Conservation (phyloP, 306 rosid species). For the Calophaca sinica region DNA sequence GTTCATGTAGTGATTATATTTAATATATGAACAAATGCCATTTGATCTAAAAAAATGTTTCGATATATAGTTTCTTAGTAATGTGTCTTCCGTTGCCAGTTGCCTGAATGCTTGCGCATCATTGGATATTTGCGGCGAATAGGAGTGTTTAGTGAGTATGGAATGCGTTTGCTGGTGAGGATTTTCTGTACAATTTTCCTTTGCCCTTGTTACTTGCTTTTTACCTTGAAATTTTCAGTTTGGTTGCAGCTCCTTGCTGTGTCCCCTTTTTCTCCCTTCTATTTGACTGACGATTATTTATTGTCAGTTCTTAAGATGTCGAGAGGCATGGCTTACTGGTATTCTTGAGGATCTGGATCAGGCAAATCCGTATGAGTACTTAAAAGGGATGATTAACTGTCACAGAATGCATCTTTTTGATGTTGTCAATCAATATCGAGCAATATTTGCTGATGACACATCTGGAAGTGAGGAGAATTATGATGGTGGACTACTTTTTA, state of each 20-base stretch:
- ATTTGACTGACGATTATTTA: slow-evolving; percentile 39
- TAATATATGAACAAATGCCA: slow-evolving; percentile 16
- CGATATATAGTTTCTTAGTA: slow-evolving; percentile 31
- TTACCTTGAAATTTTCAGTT: slow-evolving; percentile 30
- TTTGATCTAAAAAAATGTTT: slow-evolving; percentile 27
- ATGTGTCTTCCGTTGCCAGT: slow-evolving; percentile 55
- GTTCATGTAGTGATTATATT: slow-evolving; percentile 50
- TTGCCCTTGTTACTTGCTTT: slow-evolving; percentile 35
- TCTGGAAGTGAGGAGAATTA: slow-evolving; percentile 97
- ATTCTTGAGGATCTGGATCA: slow-evolving; percentile 94
- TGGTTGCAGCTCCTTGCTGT: slow-evolving; percentile 11
- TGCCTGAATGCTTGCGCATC: slow-evolving; percentile 95
- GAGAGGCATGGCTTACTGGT: slow-evolving; percentile 97
- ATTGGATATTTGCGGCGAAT: slow-evolving; percentile 92
- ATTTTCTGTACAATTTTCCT: slow-evolving; percentile 23
- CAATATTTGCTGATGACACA: slow-evolving; percentile 96
- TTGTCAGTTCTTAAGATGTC: slow-evolving; percentile 92
- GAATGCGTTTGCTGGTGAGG: slow-evolving; percentile 95
- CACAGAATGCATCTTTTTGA: slow-evolving; percentile 99
- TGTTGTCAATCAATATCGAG: slow-evolving; percentile 96
- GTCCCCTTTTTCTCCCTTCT: neutral
- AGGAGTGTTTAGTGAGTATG: slow-evolving; percentile 94
- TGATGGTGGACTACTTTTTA: slow-evolving; percentile 97
- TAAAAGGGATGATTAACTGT: slow-evolving; percentile 89
- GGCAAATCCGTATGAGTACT: slow-evolving; percentile 84